Percentiles rank a stretch among this genome's conserved stretches.
phyloP scores from a whole-genome alignment of 2,329 filamentous ascomycete genomes.

The Diplodia corticola region DNA sequence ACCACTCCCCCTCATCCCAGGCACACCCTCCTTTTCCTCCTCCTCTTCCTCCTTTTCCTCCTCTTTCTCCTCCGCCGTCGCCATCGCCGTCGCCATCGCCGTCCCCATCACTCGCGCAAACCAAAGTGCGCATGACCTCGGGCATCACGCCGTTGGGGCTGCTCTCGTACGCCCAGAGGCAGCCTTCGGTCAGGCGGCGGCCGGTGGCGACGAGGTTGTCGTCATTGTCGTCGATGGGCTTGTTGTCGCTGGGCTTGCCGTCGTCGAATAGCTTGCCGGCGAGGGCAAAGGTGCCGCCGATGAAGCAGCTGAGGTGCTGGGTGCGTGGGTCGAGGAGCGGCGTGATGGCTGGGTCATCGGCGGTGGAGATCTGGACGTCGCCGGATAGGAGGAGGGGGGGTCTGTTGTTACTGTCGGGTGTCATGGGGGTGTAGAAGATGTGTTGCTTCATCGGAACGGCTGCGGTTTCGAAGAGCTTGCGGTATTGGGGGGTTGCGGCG shows the following conservation, averaged over 20 bases:
- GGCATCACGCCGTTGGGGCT: conserved; percentile 62
- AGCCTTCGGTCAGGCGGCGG: conserved; percentile 59
- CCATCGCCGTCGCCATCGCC: no score
- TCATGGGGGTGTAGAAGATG: conserved; percentile 47
- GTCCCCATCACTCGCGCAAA: conserved; percentile 42
- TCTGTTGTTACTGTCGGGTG: conserved; percentile 39
- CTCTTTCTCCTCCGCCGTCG: no score
- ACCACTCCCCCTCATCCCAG: conserved; percentile 57
- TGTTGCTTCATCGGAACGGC: conserved; percentile 47
- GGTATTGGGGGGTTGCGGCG: conserved; percentile 49
- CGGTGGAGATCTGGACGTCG: conserved; percentile 37
- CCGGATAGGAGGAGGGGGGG: conserved; percentile 35
- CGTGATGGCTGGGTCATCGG: no score
- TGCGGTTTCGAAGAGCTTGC: conserved; percentile 58
- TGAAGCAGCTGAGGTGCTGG: conserved; percentile 57
- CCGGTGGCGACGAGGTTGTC: conserved; percentile 58
- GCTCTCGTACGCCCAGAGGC: conserved; percentile 62
- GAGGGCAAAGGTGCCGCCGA: conserved; percentile 63
- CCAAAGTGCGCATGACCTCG: conserved; percentile 55
- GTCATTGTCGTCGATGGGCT: no score
- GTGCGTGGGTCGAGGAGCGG: neutral
- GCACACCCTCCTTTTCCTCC: conserved; percentile 46
- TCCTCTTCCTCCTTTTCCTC: no score
- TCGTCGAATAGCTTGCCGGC: conserved; percentile 59
- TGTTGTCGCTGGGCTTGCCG: no score